Percentiles rank a stretch among this genome's conserved stretches.
These are phyloP conservation scores for Aureobasidium sp. DNA, from an alignment of 2,329 filamentous ascomycete species.

Conservation along the genomic window DNA sequence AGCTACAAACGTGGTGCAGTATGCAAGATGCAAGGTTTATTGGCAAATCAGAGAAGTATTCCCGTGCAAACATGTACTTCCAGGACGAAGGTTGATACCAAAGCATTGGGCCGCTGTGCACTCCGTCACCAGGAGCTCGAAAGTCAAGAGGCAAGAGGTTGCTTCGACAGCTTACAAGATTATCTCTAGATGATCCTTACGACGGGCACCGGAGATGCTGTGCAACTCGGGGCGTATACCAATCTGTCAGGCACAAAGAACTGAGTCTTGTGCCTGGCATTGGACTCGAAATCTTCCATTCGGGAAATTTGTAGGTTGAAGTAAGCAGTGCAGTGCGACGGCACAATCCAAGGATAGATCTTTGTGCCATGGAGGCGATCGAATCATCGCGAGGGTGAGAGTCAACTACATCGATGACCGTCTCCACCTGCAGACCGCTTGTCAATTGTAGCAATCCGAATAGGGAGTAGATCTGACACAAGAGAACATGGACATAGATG, in stretches of 20 bases:
- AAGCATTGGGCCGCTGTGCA: not conserved
- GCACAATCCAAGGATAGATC: not conserved
- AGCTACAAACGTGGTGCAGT: not conserved
- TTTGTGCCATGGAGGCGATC: not conserved
- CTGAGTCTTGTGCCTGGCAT: not conserved
- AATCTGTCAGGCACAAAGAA: slow-evolving; percentile 6
- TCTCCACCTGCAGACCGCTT: not conserved
- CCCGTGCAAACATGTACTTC: not conserved
- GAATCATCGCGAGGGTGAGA: not conserved
- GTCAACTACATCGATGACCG: not conserved
- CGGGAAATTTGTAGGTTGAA: not conserved
- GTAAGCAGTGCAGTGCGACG: slow-evolving; percentile 1
- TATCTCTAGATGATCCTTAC: not conserved
- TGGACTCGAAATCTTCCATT: not conserved
- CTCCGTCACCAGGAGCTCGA: not conserved
- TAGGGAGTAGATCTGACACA: not conserved
- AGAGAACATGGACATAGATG: not conserved
- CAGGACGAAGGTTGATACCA: not conserved
- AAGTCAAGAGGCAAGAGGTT: not conserved
- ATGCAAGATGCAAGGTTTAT: slow-evolving; percentile 11
- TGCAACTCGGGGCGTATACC: not conserved
- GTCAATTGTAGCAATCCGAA: not conserved
- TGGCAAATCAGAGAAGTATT: not conserved
- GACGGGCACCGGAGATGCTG: not conserved
- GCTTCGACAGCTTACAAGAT: not conserved